phyloP scores from a whole-genome alignment of 805 yeast species.

The Starmerella bombicola region DNA sequence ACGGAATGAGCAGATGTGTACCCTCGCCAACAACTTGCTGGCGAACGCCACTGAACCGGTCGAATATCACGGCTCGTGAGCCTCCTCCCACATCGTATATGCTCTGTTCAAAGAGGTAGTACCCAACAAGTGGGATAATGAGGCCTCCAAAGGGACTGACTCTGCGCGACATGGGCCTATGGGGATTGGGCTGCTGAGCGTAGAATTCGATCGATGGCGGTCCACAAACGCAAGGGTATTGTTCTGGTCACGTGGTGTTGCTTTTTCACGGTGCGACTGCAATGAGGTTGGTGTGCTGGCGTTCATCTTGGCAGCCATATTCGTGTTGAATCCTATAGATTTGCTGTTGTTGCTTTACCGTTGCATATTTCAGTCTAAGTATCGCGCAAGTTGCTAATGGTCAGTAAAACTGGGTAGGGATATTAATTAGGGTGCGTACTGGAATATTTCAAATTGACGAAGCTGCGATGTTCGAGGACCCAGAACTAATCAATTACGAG shows the following conservation, averaged over 20 bases:
- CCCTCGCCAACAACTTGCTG: constrained; percentile 90
- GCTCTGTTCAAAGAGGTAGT: constrained; percentile 51
- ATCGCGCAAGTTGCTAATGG: too few relatives aligned
- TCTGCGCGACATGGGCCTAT: constrained; percentile 14
- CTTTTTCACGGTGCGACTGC: too few relatives aligned
- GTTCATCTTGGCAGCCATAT: too few relatives aligned
- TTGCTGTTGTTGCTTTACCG: too few relatives aligned
- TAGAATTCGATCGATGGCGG: too few relatives aligned
- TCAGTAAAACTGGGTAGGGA: too few relatives aligned
- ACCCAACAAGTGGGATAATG: constrained; percentile 36
- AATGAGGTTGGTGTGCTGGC: too few relatives aligned
- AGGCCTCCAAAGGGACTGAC: constrained; percentile 21
- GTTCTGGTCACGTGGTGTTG: neutral
- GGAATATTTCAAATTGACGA: too few relatives aligned
- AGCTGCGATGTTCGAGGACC: too few relatives aligned
- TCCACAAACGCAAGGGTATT: too few relatives aligned
- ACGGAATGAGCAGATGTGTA: constrained; percentile 86
- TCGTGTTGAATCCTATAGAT: too few relatives aligned
- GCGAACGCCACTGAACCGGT: constrained; percentile 79
- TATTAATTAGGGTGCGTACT: neutral
- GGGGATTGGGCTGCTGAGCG: neutral
- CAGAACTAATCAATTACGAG: constrained; percentile 20
- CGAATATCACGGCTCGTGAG: constrained; percentile 87
- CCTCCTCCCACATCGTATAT: constrained; percentile 95
- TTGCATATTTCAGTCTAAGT: too few relatives aligned